A percentile compares a stretch with the other conserved stretches of the same genome.
These are phyloP conservation scores for Mycena latifolia DNA, from an alignment of 768 basidiomycete species.

Conservation along the genomic window DNA sequence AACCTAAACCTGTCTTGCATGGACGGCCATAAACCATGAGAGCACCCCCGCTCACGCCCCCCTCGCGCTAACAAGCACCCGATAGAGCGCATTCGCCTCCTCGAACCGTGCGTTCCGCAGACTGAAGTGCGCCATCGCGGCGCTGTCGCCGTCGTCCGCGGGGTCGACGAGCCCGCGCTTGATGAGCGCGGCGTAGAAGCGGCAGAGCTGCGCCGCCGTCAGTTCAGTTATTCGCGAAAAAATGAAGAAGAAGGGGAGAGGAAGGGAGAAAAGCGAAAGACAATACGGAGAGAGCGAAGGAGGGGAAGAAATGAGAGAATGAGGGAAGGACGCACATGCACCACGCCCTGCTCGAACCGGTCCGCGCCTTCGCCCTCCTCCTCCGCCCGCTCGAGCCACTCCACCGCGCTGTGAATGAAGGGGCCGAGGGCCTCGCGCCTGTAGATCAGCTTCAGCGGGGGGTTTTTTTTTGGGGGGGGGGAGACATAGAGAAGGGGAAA, in stretches of 20 bases:
- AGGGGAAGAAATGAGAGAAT: too few relatives aligned
- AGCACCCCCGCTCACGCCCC: too few relatives aligned
- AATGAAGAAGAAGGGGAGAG: too few relatives aligned
- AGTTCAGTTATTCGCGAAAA: neutral
- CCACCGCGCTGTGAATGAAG: slow-evolving; percentile 74
- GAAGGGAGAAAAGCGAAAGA: neutral
- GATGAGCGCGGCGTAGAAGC: slow-evolving; percentile 81
- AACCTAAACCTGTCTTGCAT: too few relatives aligned
- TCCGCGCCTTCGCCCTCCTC: slow-evolving; percentile 63
- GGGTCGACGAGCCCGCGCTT: slow-evolving; percentile 56
- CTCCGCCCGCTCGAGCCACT: slow-evolving; percentile 79
- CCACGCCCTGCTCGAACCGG: slow-evolving; percentile 77
- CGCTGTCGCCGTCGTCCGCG: slow-evolving; percentile 72
- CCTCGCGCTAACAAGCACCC: too few relatives aligned
- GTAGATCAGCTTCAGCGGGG: too few relatives aligned
- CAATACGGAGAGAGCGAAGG: too few relatives aligned
- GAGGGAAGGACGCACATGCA: slow-evolving; percentile 65
- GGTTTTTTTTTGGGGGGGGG: too few relatives aligned
- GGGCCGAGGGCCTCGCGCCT: slow-evolving; percentile 73
- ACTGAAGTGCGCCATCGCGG: slow-evolving; percentile 85
- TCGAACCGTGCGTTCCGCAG: slow-evolving; percentile 80
- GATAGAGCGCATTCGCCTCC: slow-evolving; percentile 82
- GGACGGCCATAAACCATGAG: too few relatives aligned
- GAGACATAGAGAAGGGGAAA: too few relatives aligned
- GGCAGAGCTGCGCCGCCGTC: slow-evolving; percentile 48